Base-by-base conservation (phyloP, 306 rosid genomes). In the Sophora flavescens region DNA sequence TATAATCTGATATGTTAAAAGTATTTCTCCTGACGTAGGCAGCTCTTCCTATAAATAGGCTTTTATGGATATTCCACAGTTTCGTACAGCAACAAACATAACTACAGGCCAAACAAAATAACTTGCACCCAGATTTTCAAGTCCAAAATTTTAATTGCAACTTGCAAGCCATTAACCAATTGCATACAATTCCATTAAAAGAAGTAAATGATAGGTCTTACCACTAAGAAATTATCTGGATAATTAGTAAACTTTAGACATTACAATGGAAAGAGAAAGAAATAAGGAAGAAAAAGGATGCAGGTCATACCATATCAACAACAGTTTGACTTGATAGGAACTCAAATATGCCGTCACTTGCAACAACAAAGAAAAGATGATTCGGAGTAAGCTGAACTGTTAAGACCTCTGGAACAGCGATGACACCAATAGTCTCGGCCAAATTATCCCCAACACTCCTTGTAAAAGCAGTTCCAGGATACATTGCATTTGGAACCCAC, bases 271-370 rank as follows among this genome's bases (percentile, higher is more conserved):
- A 74, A 65, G 26, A 42, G 48, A 63, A 41, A 64, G 8, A 58
- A 9, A 6, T 12, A 9, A 57, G 17, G 6, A 70, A 26, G 17
- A 22, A 64, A 68, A 60, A 69, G 71, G 62, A 48, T 48, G 53
- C 36, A 70, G 45, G 35, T 15, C 78, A 64, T 96, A 96, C 99
- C 99, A 93, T 92, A 80, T 89, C 85, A 72, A 96, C 89, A 71
- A 96, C 98, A 32, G 91, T 83, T 84, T 90, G 98, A 84, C 99
- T 96, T 2, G 97, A 72, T 75, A 96, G 86, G 88, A 96, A 96
- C 89, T 96, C 98, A 11, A 96, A 96, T 38, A 96, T 90, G 28
- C 99, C 99, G 70, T 96, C 99, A 69, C 99, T 96, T 63, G 99
- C 99, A 56, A 96, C 88, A 22, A 96, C 85, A 81, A 92, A 91